Evolutionary conservation across 768 basidiomycete species (phyloP), one percentile per base, ranked within the genome.

Genomic region (Collybia sp.): DNA sequence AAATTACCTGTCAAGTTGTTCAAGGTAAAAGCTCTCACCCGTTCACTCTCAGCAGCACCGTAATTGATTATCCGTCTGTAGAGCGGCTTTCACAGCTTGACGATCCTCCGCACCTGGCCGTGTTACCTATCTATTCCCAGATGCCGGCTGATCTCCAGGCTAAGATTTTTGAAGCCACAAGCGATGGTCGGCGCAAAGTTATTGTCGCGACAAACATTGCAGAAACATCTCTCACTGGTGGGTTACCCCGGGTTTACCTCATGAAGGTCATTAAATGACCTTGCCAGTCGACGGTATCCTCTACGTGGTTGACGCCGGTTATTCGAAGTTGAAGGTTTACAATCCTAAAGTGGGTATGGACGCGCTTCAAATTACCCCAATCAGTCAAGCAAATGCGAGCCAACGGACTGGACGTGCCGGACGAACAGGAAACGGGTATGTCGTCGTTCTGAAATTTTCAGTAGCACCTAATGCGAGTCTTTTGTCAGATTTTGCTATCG

Each of bases 301-400:
- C 32, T 99, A 86, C 54, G 96, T 99, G 19, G 90, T 99, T 2
- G 96, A 99, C 61, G 83, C 91, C 0, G 96, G 96, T 0, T 98
- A 93, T 64, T 96, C 91, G 17, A 99, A 98, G 65, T 72, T 99
- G 51, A 97, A 97, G 66, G 95, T 98, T 16, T 98, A 99, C 72
- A 99, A 98, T 60, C 94, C 96, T 12, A 93, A 93, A 64, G 93
- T 98, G 49, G 96, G 96, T 50, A 99, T 99, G 96, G 96, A 98
- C 58, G 93, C 96, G 2, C 71, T 99, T 43, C 96, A 99, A 63
- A 98, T 99, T 54, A 99, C 96, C 5, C 96, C 96, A 1, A 93
- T 99, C 71, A 95, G 93, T 66, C 95, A 98, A 60, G 96, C 96
- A 12, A 99, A 99, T 66, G 93, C 93, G 46, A 93, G 87, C 57